Evolutionary conservation across 345 rosid species (phyloP).

Genomic region (Erucastrum elatum): DNA sequence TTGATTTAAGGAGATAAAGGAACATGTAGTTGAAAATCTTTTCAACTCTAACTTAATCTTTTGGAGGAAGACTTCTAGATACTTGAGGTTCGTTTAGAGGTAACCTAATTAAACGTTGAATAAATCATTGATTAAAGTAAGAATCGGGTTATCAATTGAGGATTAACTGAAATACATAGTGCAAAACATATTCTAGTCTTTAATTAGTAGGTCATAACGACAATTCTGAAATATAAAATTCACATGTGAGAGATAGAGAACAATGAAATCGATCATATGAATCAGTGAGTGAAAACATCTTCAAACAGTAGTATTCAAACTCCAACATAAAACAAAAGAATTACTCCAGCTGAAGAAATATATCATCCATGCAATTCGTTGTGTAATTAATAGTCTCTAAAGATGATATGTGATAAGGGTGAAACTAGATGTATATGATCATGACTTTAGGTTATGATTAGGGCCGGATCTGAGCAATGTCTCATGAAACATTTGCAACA

Average conservation of each 20-base stretch:
- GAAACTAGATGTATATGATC: no score
- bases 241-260: neutral
- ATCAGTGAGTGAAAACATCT: neutral
- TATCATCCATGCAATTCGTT: no score
- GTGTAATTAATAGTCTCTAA: no score
- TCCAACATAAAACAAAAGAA: no score
- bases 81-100: neutral
- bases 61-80: slow-evolving; percentile 8
- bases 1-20: neutral
- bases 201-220: neutral
- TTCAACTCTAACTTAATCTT: slow-evolving; percentile 18
- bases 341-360: no score
- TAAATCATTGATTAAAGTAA: neutral
- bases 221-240: neutral
- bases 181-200: neutral
- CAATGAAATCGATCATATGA: neutral
- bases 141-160: neutral
- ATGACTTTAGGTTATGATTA: neutral
- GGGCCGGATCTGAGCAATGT: no score
- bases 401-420: neutral
- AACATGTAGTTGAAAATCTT: neutral
- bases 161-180: neutral
- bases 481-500: no score
- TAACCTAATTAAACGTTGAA: neutral
- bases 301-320: no score